phyloP scores from a whole-genome alignment of 2,329 filamentous ascomycete genomes.

The Penicillium corylophilum region DNA sequence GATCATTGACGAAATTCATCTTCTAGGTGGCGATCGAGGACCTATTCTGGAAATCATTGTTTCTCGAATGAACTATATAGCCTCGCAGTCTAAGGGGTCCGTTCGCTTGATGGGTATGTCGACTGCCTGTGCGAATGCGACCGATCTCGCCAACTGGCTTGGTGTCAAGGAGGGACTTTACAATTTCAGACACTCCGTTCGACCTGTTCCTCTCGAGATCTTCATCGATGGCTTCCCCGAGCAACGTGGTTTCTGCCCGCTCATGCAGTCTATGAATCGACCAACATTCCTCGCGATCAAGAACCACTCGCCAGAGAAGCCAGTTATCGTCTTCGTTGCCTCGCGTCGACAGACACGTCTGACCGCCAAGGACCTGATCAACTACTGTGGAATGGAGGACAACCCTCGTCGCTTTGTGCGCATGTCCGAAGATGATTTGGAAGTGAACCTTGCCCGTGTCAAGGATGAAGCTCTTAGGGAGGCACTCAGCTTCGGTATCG shows the following conservation, averaged over 20 bases:
- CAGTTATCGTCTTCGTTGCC: conserved; percentile 96
- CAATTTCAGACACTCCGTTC: conserved; percentile 96
- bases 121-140: conserved; percentile 93
- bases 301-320: conserved; percentile 91
- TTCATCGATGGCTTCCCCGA: conserved; percentile 98
- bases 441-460: conserved; percentile 80
- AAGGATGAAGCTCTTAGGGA: conserved; percentile 92
- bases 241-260: conserved; percentile 87
- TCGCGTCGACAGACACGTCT: conserved; percentile 91
- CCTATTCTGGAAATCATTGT: conserved; percentile 98
- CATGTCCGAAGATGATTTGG: conserved; percentile 92
- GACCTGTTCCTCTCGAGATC: conserved; percentile 90
- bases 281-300: conserved; percentile 97
- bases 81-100: conserved; percentile 83
- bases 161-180: conserved; percentile 94
- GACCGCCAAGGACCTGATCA: conserved; percentile 94
- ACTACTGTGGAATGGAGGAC: conserved; percentile 97
- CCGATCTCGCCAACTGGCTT: conserved; percentile 91
- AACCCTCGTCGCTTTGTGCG: conserved; percentile 88
- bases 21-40: conserved; percentile 92
- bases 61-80: conserved; percentile 95
- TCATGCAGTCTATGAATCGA: conserved; percentile 99
- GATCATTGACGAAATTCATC: conserved; percentile 97
- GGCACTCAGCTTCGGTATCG: conserved; percentile 95
- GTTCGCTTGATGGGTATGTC: conserved; percentile 98